A percentile compares a stretch with the other conserved stretches of the same genome.
Conservation (phyloP, 345 rosid species). For the Reutealis trisperma region DNA sequence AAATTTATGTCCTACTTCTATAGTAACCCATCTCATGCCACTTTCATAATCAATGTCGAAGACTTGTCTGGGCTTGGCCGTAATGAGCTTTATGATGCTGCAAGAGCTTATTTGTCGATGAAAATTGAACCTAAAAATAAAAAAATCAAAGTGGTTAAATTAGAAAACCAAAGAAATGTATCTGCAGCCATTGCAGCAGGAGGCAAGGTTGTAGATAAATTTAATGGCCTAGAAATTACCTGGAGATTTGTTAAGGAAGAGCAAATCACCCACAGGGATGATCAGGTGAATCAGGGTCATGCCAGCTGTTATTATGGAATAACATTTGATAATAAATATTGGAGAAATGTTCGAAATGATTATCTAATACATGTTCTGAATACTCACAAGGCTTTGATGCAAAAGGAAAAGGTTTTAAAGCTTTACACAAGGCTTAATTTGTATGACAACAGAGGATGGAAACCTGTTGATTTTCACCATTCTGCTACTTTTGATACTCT, state of each 20-base stretch:
- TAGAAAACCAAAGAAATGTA: neutral
- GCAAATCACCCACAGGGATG: neutral
- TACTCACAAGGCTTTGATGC: neutral
- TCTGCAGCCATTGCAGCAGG: slow-evolving; percentile 5
- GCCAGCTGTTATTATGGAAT: neutral
- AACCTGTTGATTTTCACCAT: neutral
- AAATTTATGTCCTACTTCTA: neutral
- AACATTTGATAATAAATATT: slow-evolving; percentile 2
- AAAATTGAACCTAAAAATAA: neutral
- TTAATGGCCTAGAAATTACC: neutral
- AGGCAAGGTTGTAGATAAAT: neutral
- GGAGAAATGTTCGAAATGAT: neutral
- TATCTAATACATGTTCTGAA: neutral
- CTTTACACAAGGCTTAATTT: neutral
- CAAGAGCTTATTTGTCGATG: neutral
- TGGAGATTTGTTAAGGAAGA: neutral
- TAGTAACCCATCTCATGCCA: neutral
- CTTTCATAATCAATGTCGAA: neutral
- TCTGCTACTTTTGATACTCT: slow-evolving; percentile 8
- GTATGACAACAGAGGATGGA: neutral
- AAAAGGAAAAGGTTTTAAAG: slow-evolving; percentile 5
- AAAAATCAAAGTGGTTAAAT: neutral
- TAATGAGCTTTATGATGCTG: neutral
- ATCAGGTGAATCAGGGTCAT: too few species aligned
- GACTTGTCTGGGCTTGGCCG: neutral